Evolutionary conservation across 176 grass and related monocot species (phyloP), one percentile per base, ranked within the genome.

Genomic region (Aechmea fasciata): DNA sequence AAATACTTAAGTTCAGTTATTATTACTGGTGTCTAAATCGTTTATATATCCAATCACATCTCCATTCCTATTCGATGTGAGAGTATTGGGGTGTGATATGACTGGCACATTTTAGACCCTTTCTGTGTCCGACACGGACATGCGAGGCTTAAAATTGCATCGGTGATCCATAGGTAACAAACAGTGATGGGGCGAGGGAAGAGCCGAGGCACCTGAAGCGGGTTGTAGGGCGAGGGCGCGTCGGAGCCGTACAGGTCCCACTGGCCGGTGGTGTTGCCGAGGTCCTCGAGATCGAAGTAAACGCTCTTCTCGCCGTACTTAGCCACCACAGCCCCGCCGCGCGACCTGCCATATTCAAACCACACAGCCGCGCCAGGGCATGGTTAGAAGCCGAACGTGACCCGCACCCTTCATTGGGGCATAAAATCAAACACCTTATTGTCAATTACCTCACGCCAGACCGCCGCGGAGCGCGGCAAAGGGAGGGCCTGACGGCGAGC

Each of bases 241-340:
- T 99, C 95, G 13, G 87, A 88, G 55, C 95, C 90, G 75, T 99
- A 99, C 67, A 94, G 55, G 77, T 99, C 95, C 95, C 95, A 94
- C 69, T 99, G 90, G 9, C 95, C 95, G 67, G 95, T 99, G 75
- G 95, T 90, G 75, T 90, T 94, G 75, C 57, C 82, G 77, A 99
- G 65, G 82, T 99, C 95, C 1, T 93, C 82, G 51, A 90, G 95
- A 83, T 99, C 95, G 53, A 99, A 99, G 81, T 99, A 99, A 50
- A 99, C 71, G 77, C 95, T 99, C 84, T 94, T 99, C 3, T 99
- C 95, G 19, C 95, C 95, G 82, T 99, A 99, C 87, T 90, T 93
- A 10, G 95, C 95, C 26, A 88, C 82, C 17, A 99, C 90, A 66
- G 82, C 74, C 66, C 78, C 70, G 52, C 51, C 64, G 71, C 78